Conservation (phyloP, 2,329 filamentous ascomycete species). For the Hymenoscyphus salicellus region DNA sequence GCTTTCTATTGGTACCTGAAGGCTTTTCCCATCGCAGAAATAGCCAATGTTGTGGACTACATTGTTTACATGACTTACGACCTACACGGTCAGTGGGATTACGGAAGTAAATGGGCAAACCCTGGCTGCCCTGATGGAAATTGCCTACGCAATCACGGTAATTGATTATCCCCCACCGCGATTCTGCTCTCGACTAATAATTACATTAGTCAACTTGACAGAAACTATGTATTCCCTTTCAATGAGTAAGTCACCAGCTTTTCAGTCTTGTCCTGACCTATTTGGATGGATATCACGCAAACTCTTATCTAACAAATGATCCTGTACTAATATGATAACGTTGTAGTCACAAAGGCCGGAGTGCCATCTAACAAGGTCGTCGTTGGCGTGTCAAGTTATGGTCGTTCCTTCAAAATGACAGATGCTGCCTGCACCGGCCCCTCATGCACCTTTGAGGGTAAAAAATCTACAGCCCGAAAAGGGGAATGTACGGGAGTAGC, state of each 20-base stretch:
- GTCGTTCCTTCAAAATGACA: conserved; percentile 37
- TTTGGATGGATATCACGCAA: too few relatives aligned
- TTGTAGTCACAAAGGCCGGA: conserved; percentile 36
- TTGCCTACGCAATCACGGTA: not conserved
- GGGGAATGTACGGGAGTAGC: conserved; percentile 35
- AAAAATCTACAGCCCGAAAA: conserved; percentile 26
- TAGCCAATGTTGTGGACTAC: conserved; percentile 23
- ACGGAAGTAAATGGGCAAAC: conserved; percentile 8
- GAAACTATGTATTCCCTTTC: conserved; percentile 2
- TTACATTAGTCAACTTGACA: not conserved
- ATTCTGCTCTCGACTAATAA: not conserved
- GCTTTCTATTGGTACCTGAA: conserved; percentile 38
- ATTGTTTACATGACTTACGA: conserved; percentile 28
- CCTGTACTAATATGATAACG: not conserved
- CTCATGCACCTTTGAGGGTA: conserved; percentile 32
- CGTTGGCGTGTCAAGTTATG: conserved; percentile 37
- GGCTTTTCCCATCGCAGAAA: conserved; percentile 22
- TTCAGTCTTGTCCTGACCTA: too few relatives aligned
- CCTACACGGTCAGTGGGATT: conserved; percentile 21
- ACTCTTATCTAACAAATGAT: too few relatives aligned
- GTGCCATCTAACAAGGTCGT: conserved; percentile 33
- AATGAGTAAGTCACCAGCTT: not conserved
- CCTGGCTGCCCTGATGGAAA: conserved; percentile 11
- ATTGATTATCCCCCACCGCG: not conserved
- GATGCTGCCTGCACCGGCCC: conserved; percentile 24